These are phyloP conservation scores for Butyriboletus loyo DNA, from an alignment of 768 basidiomycete species.

Conservation along the genomic window DNA sequence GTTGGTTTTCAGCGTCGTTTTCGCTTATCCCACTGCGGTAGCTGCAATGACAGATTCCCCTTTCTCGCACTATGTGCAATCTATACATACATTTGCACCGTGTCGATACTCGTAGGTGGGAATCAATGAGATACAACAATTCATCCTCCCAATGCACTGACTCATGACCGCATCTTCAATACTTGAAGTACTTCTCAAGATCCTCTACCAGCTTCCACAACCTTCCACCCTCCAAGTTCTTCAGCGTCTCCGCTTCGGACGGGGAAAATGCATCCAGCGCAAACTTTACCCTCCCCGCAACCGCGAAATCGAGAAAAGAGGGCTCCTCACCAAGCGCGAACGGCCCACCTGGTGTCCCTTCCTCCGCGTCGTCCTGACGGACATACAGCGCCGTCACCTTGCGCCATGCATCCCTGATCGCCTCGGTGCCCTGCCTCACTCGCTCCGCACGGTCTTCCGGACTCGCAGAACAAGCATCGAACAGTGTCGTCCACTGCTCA, in stretches of 20 bases:
- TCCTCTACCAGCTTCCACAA: neutral
- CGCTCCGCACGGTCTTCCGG: slow-evolving; percentile 28
- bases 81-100: too few relatives aligned
- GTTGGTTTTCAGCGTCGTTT: too few relatives aligned
- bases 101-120: too few relatives aligned
- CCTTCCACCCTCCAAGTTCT: neutral
- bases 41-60: too few relatives aligned
- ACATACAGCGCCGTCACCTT: slow-evolving; percentile 15
- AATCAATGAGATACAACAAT: too few relatives aligned
- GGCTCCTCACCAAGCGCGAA: slow-evolving; percentile 18
- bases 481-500: slow-evolving; percentile 34
- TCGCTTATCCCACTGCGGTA: too few relatives aligned
- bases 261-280: slow-evolving; percentile 2
- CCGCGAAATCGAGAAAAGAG: slow-evolving; percentile 17
- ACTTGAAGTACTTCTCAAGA: neutral
- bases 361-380: neutral
- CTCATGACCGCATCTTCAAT: too few relatives aligned
- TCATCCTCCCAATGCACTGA: too few relatives aligned
- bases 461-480: slow-evolving; percentile 17
- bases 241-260: slow-evolving; percentile 9
- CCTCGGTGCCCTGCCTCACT: slow-evolving; percentile 5
- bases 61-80: too few relatives aligned
- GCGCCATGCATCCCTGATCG: slow-evolving; percentile 29
- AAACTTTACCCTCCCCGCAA: slow-evolving; percentile 20
- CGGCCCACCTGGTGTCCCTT: neutral